Evolutionary conservation across 2,329 filamentous ascomycete genomes (phyloP).

Genomic region (Aspergillus proliferans): DNA sequence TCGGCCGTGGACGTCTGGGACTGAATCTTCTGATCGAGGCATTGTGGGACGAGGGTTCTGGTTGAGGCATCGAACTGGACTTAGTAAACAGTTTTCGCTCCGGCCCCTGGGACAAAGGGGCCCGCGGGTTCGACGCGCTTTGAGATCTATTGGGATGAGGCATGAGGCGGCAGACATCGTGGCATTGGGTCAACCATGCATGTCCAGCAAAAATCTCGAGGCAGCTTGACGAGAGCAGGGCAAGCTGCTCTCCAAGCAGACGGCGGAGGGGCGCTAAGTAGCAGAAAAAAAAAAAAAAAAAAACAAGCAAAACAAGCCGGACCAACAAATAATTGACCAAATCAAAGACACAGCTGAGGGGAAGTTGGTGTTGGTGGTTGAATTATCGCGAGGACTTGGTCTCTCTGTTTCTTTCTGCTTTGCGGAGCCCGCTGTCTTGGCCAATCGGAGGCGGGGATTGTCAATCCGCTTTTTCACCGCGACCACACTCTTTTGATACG

Average conservation of each 20-base stretch:
- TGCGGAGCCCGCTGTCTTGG: conserved; percentile 25
- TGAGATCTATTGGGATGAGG: conserved; percentile 53
- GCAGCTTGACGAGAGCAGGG: conserved; percentile 10
- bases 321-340: neutral
- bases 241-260: conserved; percentile 9
- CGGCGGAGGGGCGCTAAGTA: neutral
- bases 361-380: neutral
- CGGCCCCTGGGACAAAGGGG: conserved; percentile 41
- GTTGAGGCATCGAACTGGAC: conserved; percentile 24
- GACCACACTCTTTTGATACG: neutral
- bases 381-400: conserved; percentile 3
- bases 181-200: conserved; percentile 37
- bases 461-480: conserved; percentile 30
- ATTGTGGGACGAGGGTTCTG: conserved; percentile 18
- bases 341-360: neutral
- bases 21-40: conserved; percentile 23
- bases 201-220: conserved; percentile 19
- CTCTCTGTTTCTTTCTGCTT: conserved; percentile 6
- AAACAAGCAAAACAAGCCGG: neutral
- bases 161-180: conserved; percentile 61
- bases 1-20: conserved; percentile 22
- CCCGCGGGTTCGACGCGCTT: conserved; percentile 44
- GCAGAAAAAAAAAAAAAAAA: neutral
- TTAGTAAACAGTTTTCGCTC: conserved; percentile 18
- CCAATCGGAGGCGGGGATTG: conserved; percentile 34